Percentiles rank a stretch among this genome's conserved stretches.
These are phyloP conservation scores for Phytophthora sojae DNA, from an alignment of 352 stramenopile genomes.

Conservation along the genomic window DNA sequence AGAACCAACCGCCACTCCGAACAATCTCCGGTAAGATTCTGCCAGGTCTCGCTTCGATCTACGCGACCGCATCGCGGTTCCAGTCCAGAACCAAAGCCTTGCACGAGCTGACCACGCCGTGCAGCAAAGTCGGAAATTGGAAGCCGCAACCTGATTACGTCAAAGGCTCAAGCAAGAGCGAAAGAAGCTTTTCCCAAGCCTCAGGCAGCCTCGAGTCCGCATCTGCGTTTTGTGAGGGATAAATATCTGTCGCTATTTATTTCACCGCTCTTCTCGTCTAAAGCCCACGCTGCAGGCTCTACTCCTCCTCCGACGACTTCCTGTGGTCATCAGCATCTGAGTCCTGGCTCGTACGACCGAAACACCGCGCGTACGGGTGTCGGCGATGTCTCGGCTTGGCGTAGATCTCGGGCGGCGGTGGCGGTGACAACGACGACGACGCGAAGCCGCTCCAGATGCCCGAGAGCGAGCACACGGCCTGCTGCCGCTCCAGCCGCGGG, in stretches of 20 bases:
- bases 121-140: not conserved
- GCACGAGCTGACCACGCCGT: too few relatives aligned
- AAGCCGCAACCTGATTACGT: not conserved
- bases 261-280: constrained; percentile 1
- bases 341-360: not conserved
- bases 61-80: too few relatives aligned
- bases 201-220: too few relatives aligned
- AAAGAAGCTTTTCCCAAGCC: not conserved
- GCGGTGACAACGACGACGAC: constrained; percentile 12
- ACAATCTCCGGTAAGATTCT: too few relatives aligned
- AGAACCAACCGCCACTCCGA: too few relatives aligned
- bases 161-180: not conserved
- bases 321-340: not conserved
- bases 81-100: not conserved
- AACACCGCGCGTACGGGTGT: not conserved
- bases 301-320: not conserved
- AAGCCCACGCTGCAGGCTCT: not conserved
- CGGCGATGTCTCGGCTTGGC: constrained; percentile 29
- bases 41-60: too few relatives aligned
- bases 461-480: constrained; percentile 32
- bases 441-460: constrained; percentile 35
- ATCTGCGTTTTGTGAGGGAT: constrained; percentile 4
- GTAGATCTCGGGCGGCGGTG: constrained; percentile 36
- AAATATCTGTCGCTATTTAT: constrained; percentile 38
- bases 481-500: constrained; percentile 38